Evolutionary conservation across 2,329 filamentous ascomycete genomes (phyloP).

Genomic region (Verticillium alfalfae): DNA sequence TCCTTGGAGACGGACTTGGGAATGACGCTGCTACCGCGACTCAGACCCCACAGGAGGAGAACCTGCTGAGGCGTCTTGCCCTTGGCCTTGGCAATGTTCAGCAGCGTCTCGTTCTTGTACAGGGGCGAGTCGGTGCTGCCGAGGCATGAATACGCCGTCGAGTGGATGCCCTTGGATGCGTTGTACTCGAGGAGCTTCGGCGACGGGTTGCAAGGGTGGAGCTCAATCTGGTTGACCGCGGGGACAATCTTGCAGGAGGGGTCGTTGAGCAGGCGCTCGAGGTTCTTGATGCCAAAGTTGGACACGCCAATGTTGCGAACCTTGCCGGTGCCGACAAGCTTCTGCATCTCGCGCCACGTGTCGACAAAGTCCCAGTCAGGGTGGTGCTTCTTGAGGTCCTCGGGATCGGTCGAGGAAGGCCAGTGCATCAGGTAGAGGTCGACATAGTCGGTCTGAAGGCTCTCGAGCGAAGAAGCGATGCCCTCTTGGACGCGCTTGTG

Average conservation of each 20-base stretch:
- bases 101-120: conserved; percentile 59
- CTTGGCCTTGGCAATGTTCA: conserved; percentile 58
- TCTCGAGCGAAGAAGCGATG: conserved; percentile 53
- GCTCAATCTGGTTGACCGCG: conserved; percentile 77
- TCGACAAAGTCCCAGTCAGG: conserved; percentile 78
- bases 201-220: conserved; percentile 77
- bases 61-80: conserved; percentile 70
- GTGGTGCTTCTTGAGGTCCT: conserved; percentile 60
- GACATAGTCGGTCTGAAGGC: conserved; percentile 59
- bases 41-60: conserved; percentile 73
- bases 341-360: conserved; percentile 70
- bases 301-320: conserved; percentile 78
- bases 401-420: conserved; percentile 59
- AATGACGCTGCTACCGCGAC: conserved; percentile 77
- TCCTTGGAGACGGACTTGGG: conserved; percentile 74
- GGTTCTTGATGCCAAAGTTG: conserved; percentile 77
- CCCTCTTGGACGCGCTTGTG: conserved; percentile 64
- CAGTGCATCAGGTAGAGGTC: conserved; percentile 71
- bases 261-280: conserved; percentile 70
- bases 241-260: conserved; percentile 55
- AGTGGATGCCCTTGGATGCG: conserved; percentile 68
- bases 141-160: conserved; percentile 69
- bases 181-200: conserved; percentile 72
- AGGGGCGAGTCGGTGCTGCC: conserved; percentile 66
- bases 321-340: conserved; percentile 62